phyloP scores from a whole-genome alignment of 2,329 filamentous ascomycete genomes.

The Trichoderma polysporum region DNA sequence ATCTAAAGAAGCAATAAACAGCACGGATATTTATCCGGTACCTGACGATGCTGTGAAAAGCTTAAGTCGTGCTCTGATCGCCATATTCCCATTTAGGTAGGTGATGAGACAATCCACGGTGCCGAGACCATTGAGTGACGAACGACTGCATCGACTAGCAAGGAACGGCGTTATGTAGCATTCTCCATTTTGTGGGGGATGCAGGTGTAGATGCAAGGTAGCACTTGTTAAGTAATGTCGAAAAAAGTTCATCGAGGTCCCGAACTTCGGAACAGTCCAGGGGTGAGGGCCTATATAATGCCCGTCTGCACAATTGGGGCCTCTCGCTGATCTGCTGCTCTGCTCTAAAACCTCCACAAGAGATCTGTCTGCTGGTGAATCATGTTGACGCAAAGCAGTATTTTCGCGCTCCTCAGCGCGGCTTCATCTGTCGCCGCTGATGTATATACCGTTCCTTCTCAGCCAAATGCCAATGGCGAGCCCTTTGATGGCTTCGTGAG shows the following conservation, averaged over 20 bases:
- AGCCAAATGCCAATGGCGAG: conserved; percentile 13
- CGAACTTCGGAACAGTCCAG: neutral
- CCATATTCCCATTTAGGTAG: neutral
- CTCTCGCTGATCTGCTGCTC: neutral
- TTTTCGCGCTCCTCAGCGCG: conserved; percentile 21
- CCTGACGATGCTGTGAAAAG: too few species aligned
- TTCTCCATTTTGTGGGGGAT: conserved; percentile 11
- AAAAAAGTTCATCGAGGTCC: neutral
- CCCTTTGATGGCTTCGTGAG: conserved; percentile 43
- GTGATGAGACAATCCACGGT: neutral
- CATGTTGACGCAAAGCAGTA: conserved; percentile 11
- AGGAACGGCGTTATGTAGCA: neutral
- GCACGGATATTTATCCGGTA: neutral
- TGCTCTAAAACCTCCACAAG: neutral
- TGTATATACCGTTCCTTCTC: conserved; percentile 20
- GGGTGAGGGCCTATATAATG: neutral
- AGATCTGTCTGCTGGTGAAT: neutral
- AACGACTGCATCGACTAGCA: conserved; percentile 4
- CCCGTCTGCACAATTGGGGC: neutral
- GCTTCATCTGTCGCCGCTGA: conserved; percentile 13
- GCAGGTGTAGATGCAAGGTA: neutral
- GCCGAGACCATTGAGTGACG: neutral
- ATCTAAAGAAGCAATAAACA: too few species aligned
- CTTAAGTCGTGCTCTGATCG: neutral
- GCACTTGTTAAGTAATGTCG: neutral